Evolutionary conservation across 768 basidiomycete genomes (phyloP), one percentile per base, ranked within the genome.

Genomic region (Pleurotus eryngii): DNA sequence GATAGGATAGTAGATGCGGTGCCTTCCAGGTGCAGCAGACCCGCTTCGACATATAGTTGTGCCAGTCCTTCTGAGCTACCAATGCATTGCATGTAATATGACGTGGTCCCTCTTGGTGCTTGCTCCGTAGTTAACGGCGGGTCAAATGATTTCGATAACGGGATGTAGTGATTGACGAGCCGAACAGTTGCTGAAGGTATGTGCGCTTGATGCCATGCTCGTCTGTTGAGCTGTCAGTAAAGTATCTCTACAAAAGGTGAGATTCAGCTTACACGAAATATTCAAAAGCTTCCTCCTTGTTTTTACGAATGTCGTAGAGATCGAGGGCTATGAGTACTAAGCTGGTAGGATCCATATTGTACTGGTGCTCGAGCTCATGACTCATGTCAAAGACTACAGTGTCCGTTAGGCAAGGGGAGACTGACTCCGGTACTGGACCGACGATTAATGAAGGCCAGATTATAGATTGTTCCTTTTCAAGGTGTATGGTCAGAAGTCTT

Each of bases 311-410:
- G 66, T 92, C 90, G 48, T 81, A 80, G 40, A 86, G 65, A 62
- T 92, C 90, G 43, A 90, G 72, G 7, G 80, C 90, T 59, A 85
- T 79, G 54, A 92, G 70, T 1, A 85, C 83, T 24, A 92, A 73
- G 70, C 90, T 92, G 12, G 90, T 92, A 1, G 90, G 85, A 67
- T 92, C 90, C 88, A 92, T 90, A 62, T 92, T 92, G 62, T 88
- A 92, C 63, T 81, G 79, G 46, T 81, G 77, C 57, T 91, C 89
- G 55, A 75, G 68, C 56, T 77, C 79, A 53, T 74, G 76, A 58
- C 68, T 78, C 26, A 77, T 70, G 53, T 82, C 76, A 66, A 84
- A 82, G 6, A 83, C 74, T 35, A 83, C 73, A 1, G 85, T 78
- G 55, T 80, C 77, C 3, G 78, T 71, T 17, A 79, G 68, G 51